These are phyloP conservation scores for Thelephora terrestris DNA, from an alignment of 1,284 basidiomycete species.

Conservation along the genomic window DNA sequence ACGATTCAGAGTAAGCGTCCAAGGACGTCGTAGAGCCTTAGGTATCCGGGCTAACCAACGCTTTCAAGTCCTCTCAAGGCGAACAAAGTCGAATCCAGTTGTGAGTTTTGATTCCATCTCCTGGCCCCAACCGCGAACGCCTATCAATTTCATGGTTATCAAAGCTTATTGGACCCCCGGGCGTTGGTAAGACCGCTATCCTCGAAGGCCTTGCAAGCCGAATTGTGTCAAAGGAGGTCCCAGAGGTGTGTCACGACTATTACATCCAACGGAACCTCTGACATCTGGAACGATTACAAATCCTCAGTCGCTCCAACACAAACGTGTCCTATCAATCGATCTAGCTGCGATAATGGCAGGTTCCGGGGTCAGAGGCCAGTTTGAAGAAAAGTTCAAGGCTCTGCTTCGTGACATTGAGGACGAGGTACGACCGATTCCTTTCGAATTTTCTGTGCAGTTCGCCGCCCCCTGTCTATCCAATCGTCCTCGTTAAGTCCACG, in stretches of 20 bases:
- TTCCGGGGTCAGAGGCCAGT: slow-evolving; percentile 82
- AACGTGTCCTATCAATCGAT: slow-evolving; percentile 76
- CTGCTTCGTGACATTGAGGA: slow-evolving; percentile 83
- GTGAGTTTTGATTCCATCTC: slow-evolving; percentile 27
- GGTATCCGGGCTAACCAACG: neutral
- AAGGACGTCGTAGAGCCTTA: slow-evolving; percentile 4
- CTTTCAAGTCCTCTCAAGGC: slow-evolving; percentile 53
- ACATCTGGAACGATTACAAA: neutral
- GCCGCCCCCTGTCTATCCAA: neutral
- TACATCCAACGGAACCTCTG: neutral
- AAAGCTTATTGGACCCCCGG: slow-evolving; percentile 70
- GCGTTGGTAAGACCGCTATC: slow-evolving; percentile 89
- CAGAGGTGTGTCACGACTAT: slow-evolving; percentile 48
- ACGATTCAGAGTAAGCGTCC: slow-evolving; percentile 72
- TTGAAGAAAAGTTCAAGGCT: slow-evolving; percentile 88
- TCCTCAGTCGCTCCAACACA: slow-evolving; percentile 66
- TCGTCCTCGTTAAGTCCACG: no score
- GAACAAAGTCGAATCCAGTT: slow-evolving; percentile 87
- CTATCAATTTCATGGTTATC: neutral
- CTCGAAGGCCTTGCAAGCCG: slow-evolving; percentile 85
- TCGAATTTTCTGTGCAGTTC: neutral
- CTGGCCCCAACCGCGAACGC: neutral
- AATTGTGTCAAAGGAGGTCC: slow-evolving; percentile 86
- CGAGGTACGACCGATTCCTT: slow-evolving; percentile 34
- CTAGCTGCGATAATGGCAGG: slow-evolving; percentile 77